Conservation (phyloP, 805 yeast genomes). For the Saturnispora dispora region DNA sequence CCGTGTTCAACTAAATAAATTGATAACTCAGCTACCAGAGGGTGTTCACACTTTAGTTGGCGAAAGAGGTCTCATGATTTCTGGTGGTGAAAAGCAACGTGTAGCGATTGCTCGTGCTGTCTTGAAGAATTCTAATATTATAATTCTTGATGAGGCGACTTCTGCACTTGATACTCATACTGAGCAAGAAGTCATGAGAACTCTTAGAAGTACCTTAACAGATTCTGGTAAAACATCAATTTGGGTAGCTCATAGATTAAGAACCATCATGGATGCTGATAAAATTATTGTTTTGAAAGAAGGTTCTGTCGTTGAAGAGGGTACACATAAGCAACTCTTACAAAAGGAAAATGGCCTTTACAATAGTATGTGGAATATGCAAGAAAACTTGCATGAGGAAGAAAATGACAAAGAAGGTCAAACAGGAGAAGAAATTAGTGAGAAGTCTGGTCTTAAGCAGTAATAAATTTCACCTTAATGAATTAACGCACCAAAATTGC, state of each 20-base stretch:
- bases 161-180: constrained; percentile 96
- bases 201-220: constrained; percentile 59
- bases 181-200: constrained; percentile 71
- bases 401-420: not conserved
- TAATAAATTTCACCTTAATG: not conserved
- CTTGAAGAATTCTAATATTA: constrained; percentile 76
- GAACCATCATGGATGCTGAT: constrained; percentile 92
- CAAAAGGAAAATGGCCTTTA: constrained; percentile 52
- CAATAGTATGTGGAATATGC: constrained; percentile 81
- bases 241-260: constrained; percentile 85
- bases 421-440: not conserved
- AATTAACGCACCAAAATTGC: not conserved
- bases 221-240: constrained; percentile 53
- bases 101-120: constrained; percentile 89
- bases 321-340: constrained; percentile 63
- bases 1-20: constrained; percentile 57
- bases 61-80: constrained; percentile 96
- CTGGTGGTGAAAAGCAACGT: constrained; percentile 98
- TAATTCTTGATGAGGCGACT: constrained; percentile 95
- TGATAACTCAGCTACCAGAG: constrained; percentile 68
- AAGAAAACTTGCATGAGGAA: constrained; percentile 37
- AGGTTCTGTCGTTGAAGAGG: constrained; percentile 82
- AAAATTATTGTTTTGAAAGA: constrained; percentile 78
- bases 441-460: not conserved
- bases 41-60: constrained; percentile 86